Base-by-base conservation (phyloP, 805 yeast genomes). In the Candida silvicultrix region DNA sequence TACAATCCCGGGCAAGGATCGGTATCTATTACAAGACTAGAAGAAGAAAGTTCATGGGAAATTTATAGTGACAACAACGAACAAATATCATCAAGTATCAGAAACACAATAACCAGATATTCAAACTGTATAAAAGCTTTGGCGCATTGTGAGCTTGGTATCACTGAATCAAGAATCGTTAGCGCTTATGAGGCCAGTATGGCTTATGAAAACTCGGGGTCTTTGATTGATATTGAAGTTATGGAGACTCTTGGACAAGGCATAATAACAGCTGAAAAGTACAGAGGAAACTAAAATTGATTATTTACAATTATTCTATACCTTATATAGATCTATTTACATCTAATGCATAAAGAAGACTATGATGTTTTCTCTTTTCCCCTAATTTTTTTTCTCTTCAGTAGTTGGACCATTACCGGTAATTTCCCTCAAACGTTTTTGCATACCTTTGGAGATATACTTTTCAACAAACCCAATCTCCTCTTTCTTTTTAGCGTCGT, bases 11-110 rank as follows among this genome's bases (percentile, higher is more conserved):
- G 85, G 10, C 70, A 72, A 45, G 85, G 80, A 1, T 71, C 83
- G 11, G 79, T 79, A 9, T 73, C 87, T 2, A 86, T 92, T 44
- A 89, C 97, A 12, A 75, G 96, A 54, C 68, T 94, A 41, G 97
- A 90, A 62, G 94, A 87, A 63, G 97, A 90, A 59, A 83, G 95
- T 25, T 85, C 97, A 1, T 83, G 95, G 94, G 96, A 90, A 61
- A 92, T 94, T 37, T 94, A 94, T 68, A 82, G 92, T 44, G 98
- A 95, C 65, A 76, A 77, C 48, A 95, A 94, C 61, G 96, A 89
- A 51, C 66, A 68, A 19, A 81, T 94, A 19, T 69, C 85, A 6
- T 66, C 72, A 25, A 70, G 77, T 16, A 72, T 80, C 16, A 78
- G 92, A 53, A 78, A 75, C 49, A 84, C 89, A 8, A 90, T 94